Evolutionary conservation across 73 alveolate species (phyloP), one percentile per base, ranked within the genome.

Genomic region (Paramecium sonneborni): DNA sequence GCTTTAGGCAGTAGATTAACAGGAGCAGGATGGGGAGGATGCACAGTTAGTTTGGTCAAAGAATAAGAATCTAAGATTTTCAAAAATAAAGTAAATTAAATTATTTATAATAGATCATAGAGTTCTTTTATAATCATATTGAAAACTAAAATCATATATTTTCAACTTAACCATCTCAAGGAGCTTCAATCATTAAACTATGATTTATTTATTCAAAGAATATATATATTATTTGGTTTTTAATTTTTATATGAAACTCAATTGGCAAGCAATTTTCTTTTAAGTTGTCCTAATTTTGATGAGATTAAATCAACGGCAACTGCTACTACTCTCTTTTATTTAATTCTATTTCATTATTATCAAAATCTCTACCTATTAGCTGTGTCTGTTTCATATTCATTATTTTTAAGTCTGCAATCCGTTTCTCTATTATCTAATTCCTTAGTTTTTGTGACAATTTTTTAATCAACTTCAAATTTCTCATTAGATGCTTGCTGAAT

Each of bases 21-120:
- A 6, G 99, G 99, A 56, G 99, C 98, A 2, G 99, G 99, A 20
- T 97, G 98, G 98, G 99, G 99, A 11, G 99, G 99, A 0, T 97
- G 99, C 94, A 92, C 97, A 84, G 98, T 97, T 15, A 72, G 86
- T 72, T 35, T 72, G 26, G 24, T 72, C 44, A 38, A 72, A 37
- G 57, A 38, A 21, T 32, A 7, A 5, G 57, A 72, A 15, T 28
- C 7, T 3, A n/a, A 72, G 32, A 38, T 2, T 12, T 72, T 72
- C 12, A 72, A 35, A 21, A 38, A 72, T 35, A 72, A 72, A 38
- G 86, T 72, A 72, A 10, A 32, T 6, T 6, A 62, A 14, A 24
- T 24, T 28, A 5, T 7, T 21, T 58, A 7, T 30, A 6, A 30
- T 62, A 62, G 84, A 62, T 62, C 12, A 62, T 62, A 23, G 84